phyloP scores from a whole-genome alignment of 2,329 filamentous ascomycete genomes.

The Aspergillus clavatus region DNA sequence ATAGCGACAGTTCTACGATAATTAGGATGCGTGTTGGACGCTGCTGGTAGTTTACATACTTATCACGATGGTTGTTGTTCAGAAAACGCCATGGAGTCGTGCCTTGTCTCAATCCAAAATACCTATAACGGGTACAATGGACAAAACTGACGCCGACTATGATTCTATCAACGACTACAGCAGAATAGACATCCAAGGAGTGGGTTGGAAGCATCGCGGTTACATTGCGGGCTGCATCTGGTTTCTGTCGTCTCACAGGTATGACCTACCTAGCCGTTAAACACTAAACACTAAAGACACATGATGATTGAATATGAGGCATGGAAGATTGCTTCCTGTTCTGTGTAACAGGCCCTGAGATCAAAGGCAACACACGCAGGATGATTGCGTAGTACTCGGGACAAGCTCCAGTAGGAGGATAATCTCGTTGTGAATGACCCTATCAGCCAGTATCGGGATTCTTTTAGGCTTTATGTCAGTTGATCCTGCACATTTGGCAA shows the following conservation, averaged over 20 bases:
- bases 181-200: background rate
- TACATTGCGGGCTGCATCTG: background rate
- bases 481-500: background rate
- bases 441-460: background rate
- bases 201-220: background rate
- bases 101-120: background rate
- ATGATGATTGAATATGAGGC: background rate
- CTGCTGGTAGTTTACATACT: too few species aligned
- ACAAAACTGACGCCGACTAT: background rate
- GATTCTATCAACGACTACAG: background rate
- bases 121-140: background rate
- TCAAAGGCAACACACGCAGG: background rate
- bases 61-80: background rate
- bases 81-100: background rate
- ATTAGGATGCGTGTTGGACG: too few species aligned
- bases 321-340: background rate
- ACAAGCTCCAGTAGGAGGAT: background rate
- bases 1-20: too few species aligned
- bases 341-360: background rate
- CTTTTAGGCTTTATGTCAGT: background rate
- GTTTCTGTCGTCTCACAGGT: background rate
- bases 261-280: background rate
- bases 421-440: background rate
- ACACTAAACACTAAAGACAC: background rate
- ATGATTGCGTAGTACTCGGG: background rate